phyloP scores from a whole-genome alignment of 2,329 filamentous ascomycete genomes.

The Daldinia sp. region DNA sequence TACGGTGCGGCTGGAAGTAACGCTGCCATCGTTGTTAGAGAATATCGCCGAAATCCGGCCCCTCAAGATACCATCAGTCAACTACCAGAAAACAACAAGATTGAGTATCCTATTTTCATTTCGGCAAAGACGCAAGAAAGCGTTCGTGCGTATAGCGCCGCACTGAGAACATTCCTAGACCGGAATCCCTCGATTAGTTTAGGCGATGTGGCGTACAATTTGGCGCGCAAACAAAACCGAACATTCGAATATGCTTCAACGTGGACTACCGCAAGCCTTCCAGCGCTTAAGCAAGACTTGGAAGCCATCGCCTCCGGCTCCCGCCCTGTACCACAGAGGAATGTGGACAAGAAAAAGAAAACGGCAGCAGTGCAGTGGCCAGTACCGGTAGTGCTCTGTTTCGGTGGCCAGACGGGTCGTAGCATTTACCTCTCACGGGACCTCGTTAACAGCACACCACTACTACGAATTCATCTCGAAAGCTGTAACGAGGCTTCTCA shows the following conservation, averaged over 20 bases:
- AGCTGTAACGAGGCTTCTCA: slow-evolving; percentile 45
- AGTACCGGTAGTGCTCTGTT: slow-evolving; percentile 12
- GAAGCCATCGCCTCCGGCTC: slow-evolving; percentile 7
- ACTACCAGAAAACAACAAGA: background rate
- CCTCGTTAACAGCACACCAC: slow-evolving; percentile 26
- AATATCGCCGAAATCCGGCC: slow-evolving; percentile 5
- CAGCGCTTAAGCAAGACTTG: slow-evolving; percentile 1
- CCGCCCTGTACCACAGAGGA: background rate
- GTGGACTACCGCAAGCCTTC: slow-evolving; percentile 5
- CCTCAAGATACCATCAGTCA: background rate
- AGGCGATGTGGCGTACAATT: slow-evolving; percentile 8
- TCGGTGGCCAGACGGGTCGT: slow-evolving; percentile 19
- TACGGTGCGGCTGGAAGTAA: slow-evolving; percentile 51
- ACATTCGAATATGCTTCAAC: slow-evolving; percentile 10
- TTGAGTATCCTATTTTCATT: slow-evolving; percentile 25
- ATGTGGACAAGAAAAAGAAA: slow-evolving; percentile 15
- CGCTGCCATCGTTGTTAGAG: slow-evolving; percentile 41
- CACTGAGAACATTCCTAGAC: slow-evolving; percentile 13
- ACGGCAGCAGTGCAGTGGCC: slow-evolving; percentile 8
- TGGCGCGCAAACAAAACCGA: slow-evolving; percentile 19
- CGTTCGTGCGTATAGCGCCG: slow-evolving; percentile 7
- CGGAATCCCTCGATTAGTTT: slow-evolving; percentile 6
- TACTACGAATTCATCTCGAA: slow-evolving; percentile 47
- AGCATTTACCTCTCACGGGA: slow-evolving; percentile 17
- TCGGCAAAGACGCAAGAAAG: slow-evolving; percentile 26